Conservation (phyloP, 257 asterid genomes). For the Solanum paucissectum region DNA sequence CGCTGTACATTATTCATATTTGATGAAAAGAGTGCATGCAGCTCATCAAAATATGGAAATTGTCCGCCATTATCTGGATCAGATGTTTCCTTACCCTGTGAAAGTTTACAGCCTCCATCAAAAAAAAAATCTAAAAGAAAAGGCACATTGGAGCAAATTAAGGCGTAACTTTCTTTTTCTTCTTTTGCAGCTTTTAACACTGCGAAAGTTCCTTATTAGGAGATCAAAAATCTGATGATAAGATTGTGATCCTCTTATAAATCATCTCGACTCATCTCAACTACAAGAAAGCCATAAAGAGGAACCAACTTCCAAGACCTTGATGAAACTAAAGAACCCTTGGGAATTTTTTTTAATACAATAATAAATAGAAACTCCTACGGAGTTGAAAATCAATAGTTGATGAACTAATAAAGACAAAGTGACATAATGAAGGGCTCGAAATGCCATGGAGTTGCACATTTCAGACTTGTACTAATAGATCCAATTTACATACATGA, state of each 20-base stretch:
- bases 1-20: conserved; percentile 25
- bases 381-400: neutral
- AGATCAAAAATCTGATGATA: neutral
- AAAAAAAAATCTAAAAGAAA: neutral
- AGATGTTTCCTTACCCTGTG: conserved; percentile 41
- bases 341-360: neutral
- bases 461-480: neutral
- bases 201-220: neutral
- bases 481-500: neutral
- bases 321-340: neutral
- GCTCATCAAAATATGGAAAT: conserved; percentile 45
- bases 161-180: too few relatives aligned
- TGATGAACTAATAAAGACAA: neutral
- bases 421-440: neutral
- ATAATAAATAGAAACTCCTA: neutral
- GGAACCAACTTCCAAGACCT: neutral
- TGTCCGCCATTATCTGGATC: conserved; percentile 23
- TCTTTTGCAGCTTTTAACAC: too few relatives aligned
- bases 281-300: neutral
- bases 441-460: neutral
- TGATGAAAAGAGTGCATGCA: conserved; percentile 37
- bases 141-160: neutral
- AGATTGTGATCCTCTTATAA: neutral
- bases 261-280: neutral
- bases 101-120: neutral